phyloP scores from a whole-genome alignment of 1,284 basidiomycete genomes.

The Ceratobasidium sp. region DNA sequence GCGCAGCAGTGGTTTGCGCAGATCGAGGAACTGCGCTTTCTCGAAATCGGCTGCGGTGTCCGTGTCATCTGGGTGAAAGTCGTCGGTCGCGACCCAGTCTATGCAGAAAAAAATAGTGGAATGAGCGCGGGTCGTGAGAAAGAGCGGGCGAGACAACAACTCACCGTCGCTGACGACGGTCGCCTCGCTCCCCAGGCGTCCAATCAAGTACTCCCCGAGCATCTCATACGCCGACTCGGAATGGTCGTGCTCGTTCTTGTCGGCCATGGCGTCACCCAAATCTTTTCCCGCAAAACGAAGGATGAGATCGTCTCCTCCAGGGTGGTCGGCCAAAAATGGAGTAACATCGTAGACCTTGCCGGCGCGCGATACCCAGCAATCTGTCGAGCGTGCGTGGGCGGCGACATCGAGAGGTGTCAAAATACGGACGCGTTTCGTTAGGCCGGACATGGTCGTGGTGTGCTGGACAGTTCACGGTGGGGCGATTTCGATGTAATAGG shows the following conservation, averaged over 20 bases:
- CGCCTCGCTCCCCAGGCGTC: constrained; percentile 78
- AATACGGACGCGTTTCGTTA: constrained; percentile 54
- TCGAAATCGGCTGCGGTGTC: constrained; percentile 78
- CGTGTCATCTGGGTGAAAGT: constrained; percentile 89
- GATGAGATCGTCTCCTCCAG: constrained; percentile 84
- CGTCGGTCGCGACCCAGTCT: constrained; percentile 88
- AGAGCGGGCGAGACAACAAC: constrained; percentile 49
- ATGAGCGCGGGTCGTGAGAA: constrained; percentile 8
- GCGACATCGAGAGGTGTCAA: constrained; percentile 74
- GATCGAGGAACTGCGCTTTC: constrained; percentile 92
- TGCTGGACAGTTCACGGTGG: not conserved
- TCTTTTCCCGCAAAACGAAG: constrained; percentile 84
- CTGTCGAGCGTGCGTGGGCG: constrained; percentile 61
- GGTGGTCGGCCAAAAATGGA: constrained; percentile 76
- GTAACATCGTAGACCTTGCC: constrained; percentile 84
- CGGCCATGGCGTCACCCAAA: constrained; percentile 81
- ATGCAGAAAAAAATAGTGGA: constrained; percentile 28
- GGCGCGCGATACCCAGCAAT: constrained; percentile 76
- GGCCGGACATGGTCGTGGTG: constrained; percentile 8
- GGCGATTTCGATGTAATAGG: not conserved
- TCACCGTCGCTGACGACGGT: constrained; percentile 77
- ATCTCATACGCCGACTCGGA: constrained; percentile 92
- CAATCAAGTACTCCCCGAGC: constrained; percentile 85
- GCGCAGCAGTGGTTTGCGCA: constrained; percentile 81
- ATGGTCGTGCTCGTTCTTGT: constrained; percentile 88